Conservation (phyloP, 2,329 filamentous ascomycete genomes). For the Hysterium pulicare region DNA sequence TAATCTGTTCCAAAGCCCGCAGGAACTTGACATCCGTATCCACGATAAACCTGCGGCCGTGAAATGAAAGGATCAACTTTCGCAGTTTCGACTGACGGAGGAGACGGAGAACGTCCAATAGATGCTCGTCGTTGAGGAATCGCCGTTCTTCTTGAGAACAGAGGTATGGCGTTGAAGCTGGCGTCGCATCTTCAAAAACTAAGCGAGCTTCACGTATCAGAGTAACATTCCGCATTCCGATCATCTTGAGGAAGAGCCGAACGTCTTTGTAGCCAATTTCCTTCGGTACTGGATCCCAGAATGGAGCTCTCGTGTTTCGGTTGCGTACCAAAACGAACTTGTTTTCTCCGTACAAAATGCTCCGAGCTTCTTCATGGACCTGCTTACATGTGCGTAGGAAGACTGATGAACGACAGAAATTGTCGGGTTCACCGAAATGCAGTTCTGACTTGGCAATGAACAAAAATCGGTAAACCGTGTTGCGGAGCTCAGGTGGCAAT, state of each 20-base stretch:
- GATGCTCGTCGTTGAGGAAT: slow-evolving; percentile 46
- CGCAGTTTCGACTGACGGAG: slow-evolving; percentile 43
- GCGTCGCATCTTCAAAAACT: slow-evolving; percentile 45
- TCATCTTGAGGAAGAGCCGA: slow-evolving; percentile 45
- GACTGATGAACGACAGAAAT: slow-evolving; percentile 42
- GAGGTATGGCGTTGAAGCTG: slow-evolving; percentile 38
- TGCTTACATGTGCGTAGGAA: slow-evolving; percentile 47
- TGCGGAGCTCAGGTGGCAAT: slow-evolving; percentile 44
- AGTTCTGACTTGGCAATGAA: slow-evolving; percentile 37
- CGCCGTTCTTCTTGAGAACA: slow-evolving; percentile 43
- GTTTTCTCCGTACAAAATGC: slow-evolving; percentile 51
- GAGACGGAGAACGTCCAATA: slow-evolving; percentile 45
- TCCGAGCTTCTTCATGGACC: slow-evolving; percentile 45
- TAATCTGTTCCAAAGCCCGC: slow-evolving; percentile 43
- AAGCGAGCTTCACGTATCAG: slow-evolving; percentile 46
- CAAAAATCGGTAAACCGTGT: slow-evolving; percentile 45
- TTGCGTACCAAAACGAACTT: slow-evolving; percentile 44
- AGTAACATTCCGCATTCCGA: slow-evolving; percentile 46
- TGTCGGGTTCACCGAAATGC: slow-evolving; percentile 32
- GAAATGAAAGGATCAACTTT: slow-evolving; percentile 41
- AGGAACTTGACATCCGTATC: slow-evolving; percentile 43
- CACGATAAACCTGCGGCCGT: slow-evolving; percentile 36
- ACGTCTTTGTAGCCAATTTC: slow-evolving; percentile 49
- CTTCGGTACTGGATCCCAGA: slow-evolving; percentile 40
- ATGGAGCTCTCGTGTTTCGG: slow-evolving; percentile 34